Conservation (phyloP, 2,329 filamentous ascomycete species). For the Daldinia sp. region DNA sequence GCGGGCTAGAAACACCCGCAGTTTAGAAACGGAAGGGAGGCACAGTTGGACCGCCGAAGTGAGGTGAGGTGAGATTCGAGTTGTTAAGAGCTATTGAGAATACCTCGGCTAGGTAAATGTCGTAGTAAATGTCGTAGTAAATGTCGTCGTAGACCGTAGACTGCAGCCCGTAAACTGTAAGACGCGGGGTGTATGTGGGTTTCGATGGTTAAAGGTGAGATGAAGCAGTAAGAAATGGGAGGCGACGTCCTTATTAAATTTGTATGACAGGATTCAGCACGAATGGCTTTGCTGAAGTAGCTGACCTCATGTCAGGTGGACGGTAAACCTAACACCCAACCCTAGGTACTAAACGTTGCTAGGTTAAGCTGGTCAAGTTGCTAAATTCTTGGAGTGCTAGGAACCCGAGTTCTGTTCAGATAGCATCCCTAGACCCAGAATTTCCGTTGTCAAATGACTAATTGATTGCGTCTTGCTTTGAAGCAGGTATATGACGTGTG, state of each 20-base stretch:
- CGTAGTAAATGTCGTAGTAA: not conserved
- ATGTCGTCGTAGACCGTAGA: too few species aligned
- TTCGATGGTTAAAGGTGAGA: constrained; percentile 19
- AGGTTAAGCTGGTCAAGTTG: not conserved
- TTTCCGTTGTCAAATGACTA: constrained; percentile 27
- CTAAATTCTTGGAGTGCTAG: not conserved
- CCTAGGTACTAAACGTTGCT: constrained; percentile 17
- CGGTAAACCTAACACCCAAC: constrained; percentile 28
- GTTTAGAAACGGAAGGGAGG: constrained; percentile 41
- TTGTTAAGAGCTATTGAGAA: not conserved
- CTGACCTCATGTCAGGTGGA: constrained; percentile 48
- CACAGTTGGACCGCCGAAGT: constrained; percentile 23
- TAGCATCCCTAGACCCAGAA: constrained; percentile 10
- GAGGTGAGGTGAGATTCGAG: constrained; percentile 19
- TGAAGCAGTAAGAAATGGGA: constrained; percentile 31
- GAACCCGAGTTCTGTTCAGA: constrained; percentile 6
- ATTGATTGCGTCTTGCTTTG: constrained; percentile 28
- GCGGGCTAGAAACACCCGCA: constrained; percentile 60
- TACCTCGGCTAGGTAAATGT: constrained; percentile 23
- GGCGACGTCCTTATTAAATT: constrained; percentile 40
- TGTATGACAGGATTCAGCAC: constrained; percentile 40
- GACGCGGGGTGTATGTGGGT: constrained; percentile 12
- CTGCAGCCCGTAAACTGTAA: too few species aligned
- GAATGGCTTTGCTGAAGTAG: constrained; percentile 33
- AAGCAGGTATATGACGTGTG: constrained; percentile 37